These are phyloP conservation scores for Bipolaris zeicola DNA, from an alignment of 2,329 filamentous ascomycete species.

Conservation along the genomic window DNA sequence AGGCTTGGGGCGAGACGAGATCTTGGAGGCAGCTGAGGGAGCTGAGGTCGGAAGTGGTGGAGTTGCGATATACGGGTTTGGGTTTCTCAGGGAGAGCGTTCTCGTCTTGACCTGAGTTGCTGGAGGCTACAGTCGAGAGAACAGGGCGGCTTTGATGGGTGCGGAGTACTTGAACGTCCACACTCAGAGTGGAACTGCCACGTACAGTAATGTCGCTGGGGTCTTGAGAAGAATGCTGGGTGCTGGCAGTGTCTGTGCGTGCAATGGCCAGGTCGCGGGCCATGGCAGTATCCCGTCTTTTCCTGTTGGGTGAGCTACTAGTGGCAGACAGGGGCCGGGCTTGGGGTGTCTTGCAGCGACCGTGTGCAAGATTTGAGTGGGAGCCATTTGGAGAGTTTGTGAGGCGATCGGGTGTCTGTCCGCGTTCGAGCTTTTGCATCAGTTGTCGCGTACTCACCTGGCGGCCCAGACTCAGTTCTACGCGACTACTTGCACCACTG, in stretches of 20 bases:
- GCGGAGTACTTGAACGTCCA: constrained; percentile 30
- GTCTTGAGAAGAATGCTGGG: constrained; percentile 30
- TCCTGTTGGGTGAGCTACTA: constrained; percentile 37
- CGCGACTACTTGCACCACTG: constrained; percentile 49
- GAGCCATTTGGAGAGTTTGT: constrained; percentile 47
- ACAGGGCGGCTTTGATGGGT: constrained; percentile 36
- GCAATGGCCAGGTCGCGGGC: constrained; percentile 25
- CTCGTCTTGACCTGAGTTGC: constrained; percentile 35
- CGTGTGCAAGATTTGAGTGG: constrained; percentile 37
- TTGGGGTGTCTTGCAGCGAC: constrained; percentile 39
- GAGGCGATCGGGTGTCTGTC: constrained; percentile 44
- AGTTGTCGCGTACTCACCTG: constrained; percentile 49
- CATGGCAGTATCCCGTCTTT: constrained; percentile 37
- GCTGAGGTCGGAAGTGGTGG: constrained; percentile 42
- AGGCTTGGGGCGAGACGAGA: constrained; percentile 42
- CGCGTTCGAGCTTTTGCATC: constrained; percentile 43
- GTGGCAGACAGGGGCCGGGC: constrained; percentile 37
- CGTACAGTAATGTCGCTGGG: constrained; percentile 31
- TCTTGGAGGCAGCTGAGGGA: constrained; percentile 49
- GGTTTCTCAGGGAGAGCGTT: constrained; percentile 20
- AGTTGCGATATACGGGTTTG: constrained; percentile 18
- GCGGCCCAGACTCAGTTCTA: constrained; percentile 45
- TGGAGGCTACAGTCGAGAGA: constrained; percentile 45
- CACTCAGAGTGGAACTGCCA: constrained; percentile 20
- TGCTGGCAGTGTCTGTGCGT: constrained; percentile 26